Conservation (phyloP, 1,284 basidiomycete species). For the Caloboletus firmus region DNA sequence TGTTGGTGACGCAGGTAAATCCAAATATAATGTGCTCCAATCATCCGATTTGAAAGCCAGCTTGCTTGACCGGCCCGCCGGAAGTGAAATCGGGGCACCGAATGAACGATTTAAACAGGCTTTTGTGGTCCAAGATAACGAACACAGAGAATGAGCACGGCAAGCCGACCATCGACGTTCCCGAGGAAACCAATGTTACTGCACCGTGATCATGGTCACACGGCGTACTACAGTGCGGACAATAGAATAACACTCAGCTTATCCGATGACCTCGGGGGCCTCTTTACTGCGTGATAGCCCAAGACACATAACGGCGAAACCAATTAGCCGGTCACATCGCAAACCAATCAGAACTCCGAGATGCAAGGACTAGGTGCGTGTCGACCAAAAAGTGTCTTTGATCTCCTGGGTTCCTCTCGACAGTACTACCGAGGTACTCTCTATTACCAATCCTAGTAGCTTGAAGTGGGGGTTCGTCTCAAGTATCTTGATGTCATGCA, state of each 20-base stretch:
- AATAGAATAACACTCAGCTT: background rate
- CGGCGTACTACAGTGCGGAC: background rate
- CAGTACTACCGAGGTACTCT: background rate
- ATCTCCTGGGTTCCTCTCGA: background rate
- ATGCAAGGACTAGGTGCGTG: background rate
- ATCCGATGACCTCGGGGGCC: background rate
- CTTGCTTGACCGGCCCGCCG: background rate
- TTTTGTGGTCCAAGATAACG: background rate
- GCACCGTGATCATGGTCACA: background rate
- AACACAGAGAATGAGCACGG: too few species aligned
- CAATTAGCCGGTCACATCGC: background rate
- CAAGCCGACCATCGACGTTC: too few species aligned
- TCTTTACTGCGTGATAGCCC: background rate
- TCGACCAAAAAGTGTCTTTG: background rate
- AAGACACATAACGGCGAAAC: background rate
- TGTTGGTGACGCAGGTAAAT: background rate
- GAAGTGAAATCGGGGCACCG: background rate
- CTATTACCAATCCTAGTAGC: too few species aligned
- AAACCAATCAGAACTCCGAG: background rate
- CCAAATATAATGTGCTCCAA: background rate
- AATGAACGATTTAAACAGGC: background rate
- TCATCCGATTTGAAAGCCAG: background rate
- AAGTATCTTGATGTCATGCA: background rate
- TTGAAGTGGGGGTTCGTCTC: background rate
- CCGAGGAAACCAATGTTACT: too few species aligned